Evolutionary conservation across 164 flowering plant genomes (phyloP).

Genomic region (Brasenia schreberi): DNA sequence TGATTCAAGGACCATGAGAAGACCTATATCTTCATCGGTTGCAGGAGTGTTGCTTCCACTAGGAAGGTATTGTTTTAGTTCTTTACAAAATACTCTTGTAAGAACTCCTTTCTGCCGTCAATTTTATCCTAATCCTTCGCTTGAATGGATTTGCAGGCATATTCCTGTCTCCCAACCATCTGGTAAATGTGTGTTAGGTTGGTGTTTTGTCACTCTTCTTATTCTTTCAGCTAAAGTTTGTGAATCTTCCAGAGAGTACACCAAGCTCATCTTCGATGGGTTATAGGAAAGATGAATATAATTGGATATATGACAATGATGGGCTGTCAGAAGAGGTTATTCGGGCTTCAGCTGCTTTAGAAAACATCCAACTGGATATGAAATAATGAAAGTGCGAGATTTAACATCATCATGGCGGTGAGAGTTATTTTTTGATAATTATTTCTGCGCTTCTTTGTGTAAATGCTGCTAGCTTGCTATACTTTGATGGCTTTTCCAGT

Average conservation of each 20-base stretch:
- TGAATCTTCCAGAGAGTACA: conserved; percentile 54
- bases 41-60: conserved; percentile 88
- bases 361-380: conserved; percentile 90
- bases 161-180: conserved; percentile 55
- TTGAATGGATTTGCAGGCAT: conserved; percentile 38
- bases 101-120: conserved; percentile 3
- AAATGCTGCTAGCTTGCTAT: too few species aligned
- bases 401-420: conserved; percentile 90
- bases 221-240: background rate
- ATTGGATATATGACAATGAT: conserved; percentile 80
- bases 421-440: too few species aligned
- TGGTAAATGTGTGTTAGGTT: conserved; percentile 39
- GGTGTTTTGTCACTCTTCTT: background rate
- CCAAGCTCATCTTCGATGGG: conserved; percentile 58
- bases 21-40: conserved; percentile 60
- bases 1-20: conserved; percentile 49
- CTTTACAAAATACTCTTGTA: background rate
- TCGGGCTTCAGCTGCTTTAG: conserved; percentile 76
- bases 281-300: conserved; percentile 82
- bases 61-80: conserved; percentile 51
- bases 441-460: too few species aligned
- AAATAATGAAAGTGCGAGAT: conserved; percentile 90
- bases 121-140: conserved; percentile 3
- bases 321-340: conserved; percentile 73
- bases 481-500: too few species aligned